phyloP scores from a whole-genome alignment of 2,329 filamentous ascomycete species.

The Lachnum nothofagi region DNA sequence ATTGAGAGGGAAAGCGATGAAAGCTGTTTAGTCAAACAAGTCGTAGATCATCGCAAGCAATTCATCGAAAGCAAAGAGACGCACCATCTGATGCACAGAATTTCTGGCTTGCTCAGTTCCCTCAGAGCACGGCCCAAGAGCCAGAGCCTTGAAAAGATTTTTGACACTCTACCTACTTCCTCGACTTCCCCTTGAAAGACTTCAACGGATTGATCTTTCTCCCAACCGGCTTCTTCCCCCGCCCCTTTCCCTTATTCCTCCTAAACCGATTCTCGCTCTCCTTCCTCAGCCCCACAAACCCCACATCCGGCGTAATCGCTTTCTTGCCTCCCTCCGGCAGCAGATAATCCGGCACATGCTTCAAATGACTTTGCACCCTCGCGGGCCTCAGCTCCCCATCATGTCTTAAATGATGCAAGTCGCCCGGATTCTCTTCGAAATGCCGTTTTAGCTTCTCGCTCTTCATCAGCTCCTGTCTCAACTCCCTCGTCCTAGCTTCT shows the following conservation, averaged over 20 bases:
- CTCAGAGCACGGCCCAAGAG: not conserved
- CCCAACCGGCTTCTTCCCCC: constrained; percentile 48
- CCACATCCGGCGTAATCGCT: constrained; percentile 60
- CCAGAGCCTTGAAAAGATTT: constrained; percentile 21
- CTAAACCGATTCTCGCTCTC: constrained; percentile 41
- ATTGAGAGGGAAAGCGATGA: too few relatives aligned
- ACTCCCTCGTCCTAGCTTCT: constrained; percentile 81
- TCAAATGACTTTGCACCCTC: constrained; percentile 80
- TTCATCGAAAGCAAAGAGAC: too few relatives aligned
- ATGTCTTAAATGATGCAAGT: constrained; percentile 80
- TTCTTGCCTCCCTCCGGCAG: constrained; percentile 72
- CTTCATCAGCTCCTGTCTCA: constrained; percentile 84
- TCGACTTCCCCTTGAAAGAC: constrained; percentile 64
- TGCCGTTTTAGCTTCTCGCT: constrained; percentile 90
- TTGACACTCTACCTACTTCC: constrained; percentile 37
- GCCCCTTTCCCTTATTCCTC: constrained; percentile 42
- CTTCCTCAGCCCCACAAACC: constrained; percentile 68
- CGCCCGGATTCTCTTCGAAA: constrained; percentile 94
- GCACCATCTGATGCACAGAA: not conserved
- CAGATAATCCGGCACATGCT: constrained; percentile 90
- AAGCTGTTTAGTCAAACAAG: too few relatives aligned
- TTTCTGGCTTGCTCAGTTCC: not conserved
- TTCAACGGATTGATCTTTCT: constrained; percentile 79
- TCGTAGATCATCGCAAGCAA: too few relatives aligned
- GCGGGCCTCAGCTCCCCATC: constrained; percentile 83